Evolutionary conservation across 139 green algal genomes (phyloP), one percentile per base, ranked within the genome.

Genomic region (Picochlorum costavermella): DNA sequence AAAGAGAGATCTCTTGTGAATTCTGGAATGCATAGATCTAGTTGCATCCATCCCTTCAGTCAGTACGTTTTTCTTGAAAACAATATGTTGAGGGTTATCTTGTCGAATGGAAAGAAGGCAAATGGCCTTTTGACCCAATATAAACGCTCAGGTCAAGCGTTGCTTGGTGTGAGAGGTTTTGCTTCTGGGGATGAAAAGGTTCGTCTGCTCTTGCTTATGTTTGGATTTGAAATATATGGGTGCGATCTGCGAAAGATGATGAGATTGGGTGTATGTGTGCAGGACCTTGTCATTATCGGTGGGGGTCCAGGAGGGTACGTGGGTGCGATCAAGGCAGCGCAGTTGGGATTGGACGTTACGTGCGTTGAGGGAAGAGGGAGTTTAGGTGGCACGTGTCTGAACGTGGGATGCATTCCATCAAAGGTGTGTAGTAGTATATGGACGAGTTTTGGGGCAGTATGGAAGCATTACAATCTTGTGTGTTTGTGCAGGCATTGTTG

Each of bases 271-370:
- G 3, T 64, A 5, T 28, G 16, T 11, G 31, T n/a, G 49, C 80
- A 97, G 78, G 94, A 99, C 61, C 55, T 98, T 4, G 84, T 97
- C 1, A 81, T 99, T 3, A 85, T 99, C 36, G 94, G 94, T 5
- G 94, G 94, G 2, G 94, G 94, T 0, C 94, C 94, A 0, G 94
- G 94, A 2, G 94, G 94, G 2, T 99, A 99, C 69, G 94, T 99
- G 6, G 91, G 86, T 13, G 90, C 94, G 10, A 99, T 99, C 77
- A 98, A 98, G 63, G 94, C 92, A 0, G 90, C 73, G 0, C 94
- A 99, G 78, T 80, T 99, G 5, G 94, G 94, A 0, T 61, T 99
- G 66, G 96, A 95, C 60, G 86, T 91, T 4, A 82, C 90, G 0
- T 99, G 94, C 63, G 82, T 99, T 12, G 94, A 99, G 68, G 91